These are phyloP conservation scores for Fusarium agapanthi DNA, from an alignment of 2,329 filamentous ascomycete species.

Conservation along the genomic window DNA sequence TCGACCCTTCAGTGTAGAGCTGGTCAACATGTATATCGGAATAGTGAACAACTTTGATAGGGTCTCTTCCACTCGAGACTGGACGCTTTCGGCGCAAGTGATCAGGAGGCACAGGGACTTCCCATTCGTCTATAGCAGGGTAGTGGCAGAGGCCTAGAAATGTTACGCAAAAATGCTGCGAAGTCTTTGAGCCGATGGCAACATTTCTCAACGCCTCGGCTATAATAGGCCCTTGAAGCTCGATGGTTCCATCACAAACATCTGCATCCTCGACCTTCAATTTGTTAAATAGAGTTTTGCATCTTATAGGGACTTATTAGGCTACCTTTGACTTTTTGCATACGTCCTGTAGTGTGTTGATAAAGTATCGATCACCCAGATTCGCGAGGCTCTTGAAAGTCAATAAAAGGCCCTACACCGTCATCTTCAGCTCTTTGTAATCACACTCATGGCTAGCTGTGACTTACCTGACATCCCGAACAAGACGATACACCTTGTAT, in stretches of 20 bases:
- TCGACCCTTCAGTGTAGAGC: constrained; percentile 62
- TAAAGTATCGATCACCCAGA: constrained; percentile 54
- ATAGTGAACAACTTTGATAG: constrained; percentile 65
- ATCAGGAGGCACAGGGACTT: constrained; percentile 54
- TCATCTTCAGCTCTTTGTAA: not conserved
- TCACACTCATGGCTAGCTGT: not conserved
- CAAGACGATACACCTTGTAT: constrained; percentile 29
- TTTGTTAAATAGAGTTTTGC: not conserved
- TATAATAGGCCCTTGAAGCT: constrained; percentile 62
- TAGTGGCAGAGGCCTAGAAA: constrained; percentile 63
- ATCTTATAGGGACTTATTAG: not conserved
- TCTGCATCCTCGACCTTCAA: constrained; percentile 61
- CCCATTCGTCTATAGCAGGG: constrained; percentile 54
- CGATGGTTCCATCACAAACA: constrained; percentile 63
- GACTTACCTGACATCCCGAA: constrained; percentile 35
- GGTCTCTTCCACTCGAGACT: constrained; percentile 53
- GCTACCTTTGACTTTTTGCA: constrained; percentile 48
- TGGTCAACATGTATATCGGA: constrained; percentile 69
- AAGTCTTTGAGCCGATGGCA: constrained; percentile 57
- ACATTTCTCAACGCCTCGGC: constrained; percentile 59
- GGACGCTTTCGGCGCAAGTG: constrained; percentile 51
- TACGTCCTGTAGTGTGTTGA: constrained; percentile 43
- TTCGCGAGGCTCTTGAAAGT: constrained; percentile 54
- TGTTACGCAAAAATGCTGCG: constrained; percentile 61
- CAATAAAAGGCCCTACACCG: constrained; percentile 45